phyloP scores from a whole-genome alignment of 441 rosid genomes.

The Erysimum cheiri region DNA sequence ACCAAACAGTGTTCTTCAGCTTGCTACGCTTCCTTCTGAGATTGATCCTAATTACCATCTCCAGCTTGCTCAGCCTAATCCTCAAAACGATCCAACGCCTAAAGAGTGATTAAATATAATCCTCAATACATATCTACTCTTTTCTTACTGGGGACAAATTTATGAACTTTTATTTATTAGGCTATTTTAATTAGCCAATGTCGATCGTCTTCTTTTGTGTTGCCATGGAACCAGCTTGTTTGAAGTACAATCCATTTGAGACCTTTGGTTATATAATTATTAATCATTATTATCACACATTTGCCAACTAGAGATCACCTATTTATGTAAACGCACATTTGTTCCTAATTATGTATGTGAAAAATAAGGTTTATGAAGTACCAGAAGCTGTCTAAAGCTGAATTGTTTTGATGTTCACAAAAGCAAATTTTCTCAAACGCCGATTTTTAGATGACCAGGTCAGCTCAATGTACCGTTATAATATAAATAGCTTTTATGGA shows the following conservation, averaged over 20 bases:
- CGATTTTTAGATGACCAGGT: no score
- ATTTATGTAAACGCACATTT: background rate
- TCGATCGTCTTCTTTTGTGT: slow-evolving; percentile 10
- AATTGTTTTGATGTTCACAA: no score
- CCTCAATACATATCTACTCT: background rate
- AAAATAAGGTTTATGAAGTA: background rate
- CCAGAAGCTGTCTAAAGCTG: no score
- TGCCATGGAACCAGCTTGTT: slow-evolving; percentile 21
- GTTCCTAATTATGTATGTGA: slow-evolving; percentile 4
- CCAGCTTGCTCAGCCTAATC: slow-evolving; percentile 83
- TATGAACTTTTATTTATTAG: background rate
- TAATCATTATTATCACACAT: background rate
- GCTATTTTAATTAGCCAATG: slow-evolving; percentile 8
- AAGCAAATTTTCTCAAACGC: no score
- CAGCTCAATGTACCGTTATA: no score
- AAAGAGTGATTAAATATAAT: slow-evolving; percentile 16
- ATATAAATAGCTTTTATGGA: background rate
- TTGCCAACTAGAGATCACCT: background rate
- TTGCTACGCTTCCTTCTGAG: slow-evolving; percentile 53
- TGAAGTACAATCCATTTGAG: slow-evolving; percentile 16
- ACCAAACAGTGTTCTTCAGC: slow-evolving; percentile 82
- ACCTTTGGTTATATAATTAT: slow-evolving; percentile 7
- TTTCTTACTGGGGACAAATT: background rate
- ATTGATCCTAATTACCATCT: slow-evolving; percentile 66
- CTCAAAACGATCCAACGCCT: slow-evolving; percentile 43